A percentile compares a stretch with the other conserved stretches of the same genome.
Evolutionary conservation across 768 basidiomycete genomes (phyloP).

Genomic region (Boletus coccyginus): DNA sequence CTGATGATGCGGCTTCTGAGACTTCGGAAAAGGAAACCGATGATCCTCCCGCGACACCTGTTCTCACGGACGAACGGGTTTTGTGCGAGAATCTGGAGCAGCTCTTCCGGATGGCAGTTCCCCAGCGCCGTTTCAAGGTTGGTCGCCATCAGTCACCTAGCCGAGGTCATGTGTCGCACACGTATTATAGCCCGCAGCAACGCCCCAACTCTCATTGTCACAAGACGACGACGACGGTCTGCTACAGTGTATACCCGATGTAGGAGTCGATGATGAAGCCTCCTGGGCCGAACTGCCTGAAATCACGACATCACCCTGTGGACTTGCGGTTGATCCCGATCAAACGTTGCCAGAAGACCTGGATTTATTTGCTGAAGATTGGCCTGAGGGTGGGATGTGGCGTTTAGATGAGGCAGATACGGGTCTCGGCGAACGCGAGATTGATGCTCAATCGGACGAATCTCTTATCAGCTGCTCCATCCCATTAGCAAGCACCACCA

Average conservation of each 20-base stretch:
- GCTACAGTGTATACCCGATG: constrained; percentile 11
- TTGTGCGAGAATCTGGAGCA: constrained; percentile 43
- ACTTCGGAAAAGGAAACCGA: constrained; percentile 14
- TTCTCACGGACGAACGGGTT: constrained; percentile 35
- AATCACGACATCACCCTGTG: constrained; percentile 2
- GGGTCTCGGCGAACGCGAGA: constrained; percentile 1
- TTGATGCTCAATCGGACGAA: constrained; percentile 15
- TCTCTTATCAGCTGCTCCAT: constrained; percentile 25
- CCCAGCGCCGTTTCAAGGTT: constrained; percentile 49
- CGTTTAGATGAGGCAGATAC: constrained; percentile 4
- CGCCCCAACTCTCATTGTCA: constrained; percentile 5
- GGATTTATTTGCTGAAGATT: constrained; percentile 15
- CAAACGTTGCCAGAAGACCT: constrained; percentile 9
- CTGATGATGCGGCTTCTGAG: constrained; percentile 4
- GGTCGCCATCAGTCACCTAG: constrained; percentile 11
- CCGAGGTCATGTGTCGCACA: not conserved
- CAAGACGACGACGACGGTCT: constrained; percentile 25
- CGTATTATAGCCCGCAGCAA: constrained; percentile 16
- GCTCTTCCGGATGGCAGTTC: constrained; percentile 41
- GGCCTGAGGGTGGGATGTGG: constrained; percentile 16
- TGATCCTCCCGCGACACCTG: not conserved
- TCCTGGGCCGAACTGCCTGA: constrained; percentile 19
- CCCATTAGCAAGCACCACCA: constrained; percentile 18
- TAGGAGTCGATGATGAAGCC: constrained; percentile 1
- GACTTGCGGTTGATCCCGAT: not conserved